Percentiles rank a stretch among this genome's conserved stretches.
These are phyloP conservation scores for Diplodia intermedia DNA, from an alignment of 2,329 filamentous ascomycete genomes.

Conservation along the genomic window DNA sequence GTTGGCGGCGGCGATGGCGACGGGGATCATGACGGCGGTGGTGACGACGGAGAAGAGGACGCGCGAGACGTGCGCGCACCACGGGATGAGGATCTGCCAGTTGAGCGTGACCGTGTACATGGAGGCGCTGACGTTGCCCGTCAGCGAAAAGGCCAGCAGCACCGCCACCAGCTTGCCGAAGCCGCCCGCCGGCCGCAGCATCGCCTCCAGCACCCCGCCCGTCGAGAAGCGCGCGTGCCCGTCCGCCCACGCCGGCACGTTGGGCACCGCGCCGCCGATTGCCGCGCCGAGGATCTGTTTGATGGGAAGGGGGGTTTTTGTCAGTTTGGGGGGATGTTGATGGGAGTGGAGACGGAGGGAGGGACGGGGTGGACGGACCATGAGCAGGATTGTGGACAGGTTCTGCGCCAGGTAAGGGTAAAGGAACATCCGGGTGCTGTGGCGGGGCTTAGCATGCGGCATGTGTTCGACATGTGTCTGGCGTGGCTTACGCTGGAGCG, in stretches of 20 bases:
- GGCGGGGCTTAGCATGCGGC: neutral
- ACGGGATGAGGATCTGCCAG: slow-evolving; percentile 64
- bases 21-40: slow-evolving; percentile 65
- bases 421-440: slow-evolving; percentile 54
- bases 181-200: slow-evolving; percentile 64
- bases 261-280: slow-evolving; percentile 66
- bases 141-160: slow-evolving; percentile 58
- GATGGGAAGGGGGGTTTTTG: no score
- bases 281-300: slow-evolving; percentile 61
- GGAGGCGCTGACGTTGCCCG: slow-evolving; percentile 66
- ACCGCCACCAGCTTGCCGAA: slow-evolving; percentile 70
- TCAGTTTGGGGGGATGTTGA: no score
- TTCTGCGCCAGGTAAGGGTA: slow-evolving; percentile 65
- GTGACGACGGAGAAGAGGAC: slow-evolving; percentile 55
- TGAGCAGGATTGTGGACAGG: slow-evolving; percentile 64
- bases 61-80: slow-evolving; percentile 14
- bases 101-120: slow-evolving; percentile 70
- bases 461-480: slow-evolving; percentile 32
- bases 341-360: no score
- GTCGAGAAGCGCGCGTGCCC: slow-evolving; percentile 54
- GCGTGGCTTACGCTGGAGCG: slow-evolving; percentile 56
- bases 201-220: slow-evolving; percentile 66
- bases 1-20: slow-evolving; percentile 62
- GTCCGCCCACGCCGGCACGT: slow-evolving; percentile 60
- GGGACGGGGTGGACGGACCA: slow-evolving; percentile 49